Conservation (phyloP, 345 rosid species). For the Raphanus sativus region DNA sequence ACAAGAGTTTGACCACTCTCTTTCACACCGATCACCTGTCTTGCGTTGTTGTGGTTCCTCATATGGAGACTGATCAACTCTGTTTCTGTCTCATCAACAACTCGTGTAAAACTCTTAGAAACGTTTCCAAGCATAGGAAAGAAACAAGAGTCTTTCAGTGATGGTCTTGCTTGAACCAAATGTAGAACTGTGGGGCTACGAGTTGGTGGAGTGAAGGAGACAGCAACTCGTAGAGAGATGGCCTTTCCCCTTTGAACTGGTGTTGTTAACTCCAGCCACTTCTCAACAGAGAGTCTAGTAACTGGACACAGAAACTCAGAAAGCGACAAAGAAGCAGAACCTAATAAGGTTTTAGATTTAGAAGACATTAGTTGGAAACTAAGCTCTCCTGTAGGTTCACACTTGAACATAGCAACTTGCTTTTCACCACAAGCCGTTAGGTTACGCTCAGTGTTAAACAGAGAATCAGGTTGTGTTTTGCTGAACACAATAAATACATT, state of each 20-base stretch:
- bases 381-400: constrained; percentile 82
- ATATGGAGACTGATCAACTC: constrained; percentile 76
- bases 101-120: constrained; percentile 44
- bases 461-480: constrained; percentile 67
- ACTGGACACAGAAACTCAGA: constrained; percentile 60
- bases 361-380: constrained; percentile 66
- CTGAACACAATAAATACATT: constrained; percentile 57
- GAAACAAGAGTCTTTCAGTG: constrained; percentile 56
- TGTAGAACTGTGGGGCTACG: constrained; percentile 51
- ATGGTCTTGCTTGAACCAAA: constrained; percentile 50
- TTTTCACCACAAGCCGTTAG: constrained; percentile 52
- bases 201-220: constrained; percentile 68
- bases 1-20: constrained; percentile 56
- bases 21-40: constrained; percentile 64
- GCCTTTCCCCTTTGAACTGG: constrained; percentile 47
- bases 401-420: constrained; percentile 69
- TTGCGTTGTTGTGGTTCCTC: constrained; percentile 57
- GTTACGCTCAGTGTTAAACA: constrained; percentile 59
- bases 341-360: constrained; percentile 53
- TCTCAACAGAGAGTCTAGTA: constrained; percentile 65
- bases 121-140: constrained; percentile 53
- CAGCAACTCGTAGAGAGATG: constrained; percentile 59
- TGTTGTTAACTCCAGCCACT: constrained; percentile 67
- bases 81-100: constrained; percentile 55
- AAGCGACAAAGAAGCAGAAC: constrained; percentile 59